Evolutionary conservation across 345 rosid species (phyloP), one percentile per base, ranked within the genome.

Genomic region (Salix exigua): DNA sequence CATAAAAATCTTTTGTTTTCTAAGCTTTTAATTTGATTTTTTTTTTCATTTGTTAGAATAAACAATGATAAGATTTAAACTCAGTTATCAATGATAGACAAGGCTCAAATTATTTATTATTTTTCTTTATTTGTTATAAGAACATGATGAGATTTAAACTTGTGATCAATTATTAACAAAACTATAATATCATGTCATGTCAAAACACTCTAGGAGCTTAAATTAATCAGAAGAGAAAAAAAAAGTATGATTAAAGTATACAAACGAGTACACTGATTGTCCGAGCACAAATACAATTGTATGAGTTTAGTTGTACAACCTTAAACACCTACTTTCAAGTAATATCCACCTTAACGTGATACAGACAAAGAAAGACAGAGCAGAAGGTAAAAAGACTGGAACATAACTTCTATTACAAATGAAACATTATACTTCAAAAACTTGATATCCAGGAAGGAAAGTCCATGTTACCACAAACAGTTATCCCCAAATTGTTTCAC

Each of bases 401-500:
- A 40, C 17, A 30, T 48, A 12, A 74, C 23, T 73, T 70, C 66
- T 25, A 72, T 55, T 51, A 51, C 30, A 66, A 9, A 28, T 38
- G 60, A 40, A 11, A 28, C 44, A 60, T 19, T 21, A 75, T 30
- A 53, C 66, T 68, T 25, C 4, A 21, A 64, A 37, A 71, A 77
- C 13, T 68, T 7, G 69, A 68, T 40, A 75, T 73, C 61, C 60
- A 76, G 21, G 30, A 48, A 35, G 25, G 69, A 71, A 21, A 11
- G 61, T 58, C 69, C 28, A 65, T 66, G n/a, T 73, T 65, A 69
- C 72, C 73, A 65, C 17, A 48, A 35, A 61, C 66, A 30, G 69
- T 23, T 19, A 71, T 75, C 33, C 75, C 87, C 79, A 64, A 71
- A 75, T 42, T 75, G 87, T 79, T 75, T 69, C 66, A 30, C 63